Base-by-base conservation (phyloP, 345 rosid genomes). In the Zanthoxylum bungeanum region DNA sequence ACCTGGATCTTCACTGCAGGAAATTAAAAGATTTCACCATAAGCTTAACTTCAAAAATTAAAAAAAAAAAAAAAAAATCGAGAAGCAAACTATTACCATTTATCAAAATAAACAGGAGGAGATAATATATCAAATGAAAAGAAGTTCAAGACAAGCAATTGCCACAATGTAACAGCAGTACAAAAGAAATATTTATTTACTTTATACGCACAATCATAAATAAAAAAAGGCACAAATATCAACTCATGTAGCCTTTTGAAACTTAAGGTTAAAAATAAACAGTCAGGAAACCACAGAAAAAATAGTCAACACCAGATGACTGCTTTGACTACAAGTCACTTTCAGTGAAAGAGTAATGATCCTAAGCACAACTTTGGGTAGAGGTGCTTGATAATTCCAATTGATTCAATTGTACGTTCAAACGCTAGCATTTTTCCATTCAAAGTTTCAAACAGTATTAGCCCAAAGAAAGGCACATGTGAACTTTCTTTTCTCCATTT, bases 1-100 rank as follows among this genome's bases (percentile, higher is more conserved):
- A 55, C 98, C 98, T 3, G 99, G 98, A 80, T 95, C 97, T 81
- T 85, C 88, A 44, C 98, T 91, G 93, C 83, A 92, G 53, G 53
- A 51, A 79, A 71, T 47, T 60, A 33, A 28, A 60, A 72, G 47
- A 66, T 61, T 63, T 19, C 33, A 73, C 69, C 47, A 73, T 30
- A 39, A 31, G 17, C 9, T 58, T 52, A 67, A 39, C 12, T 62
- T 49, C 19, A 4, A 51, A 37, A 60, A 14, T 25, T 33, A 17
- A 11, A 33, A 50, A 17, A 16, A 42, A 53, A 44, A 22, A 69
- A 17, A 68, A 52, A 55, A 17, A 33, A 44, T 10, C 0, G 6
- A 30, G 52, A 68, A 74, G 30, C 57, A 60, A 39, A 65, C 51
- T 14, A 52, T 37, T 19, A 51, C 19, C 42, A 19, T 3, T 42